Conservation (phyloP, 2,329 filamentous ascomycete genomes). For the Colletotrichum truncatum region DNA sequence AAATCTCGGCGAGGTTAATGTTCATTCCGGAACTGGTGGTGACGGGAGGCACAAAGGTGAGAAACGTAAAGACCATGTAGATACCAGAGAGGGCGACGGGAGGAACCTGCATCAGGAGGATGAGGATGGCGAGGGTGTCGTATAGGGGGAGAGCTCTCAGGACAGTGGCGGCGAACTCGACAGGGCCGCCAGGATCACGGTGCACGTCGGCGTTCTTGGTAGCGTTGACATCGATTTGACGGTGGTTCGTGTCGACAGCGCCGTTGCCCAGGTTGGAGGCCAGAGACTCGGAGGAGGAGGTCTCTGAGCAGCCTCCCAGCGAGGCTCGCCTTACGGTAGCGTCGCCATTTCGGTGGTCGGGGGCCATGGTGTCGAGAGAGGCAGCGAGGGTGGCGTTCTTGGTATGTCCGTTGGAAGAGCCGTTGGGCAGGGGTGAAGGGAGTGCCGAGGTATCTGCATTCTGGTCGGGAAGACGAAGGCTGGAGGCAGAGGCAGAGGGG, state of each 20-base stretch:
- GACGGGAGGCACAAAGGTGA: conserved; percentile 90
- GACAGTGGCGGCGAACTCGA: conserved; percentile 85
- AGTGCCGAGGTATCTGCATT: conserved; percentile 37
- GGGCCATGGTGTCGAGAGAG: conserved; percentile 45
- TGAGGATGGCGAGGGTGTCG: conserved; percentile 96
- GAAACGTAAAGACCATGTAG: conserved; percentile 89
- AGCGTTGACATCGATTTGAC: conserved; percentile 76
- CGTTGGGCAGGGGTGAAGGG: conserved; percentile 34
- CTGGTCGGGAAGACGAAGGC: conserved; percentile 36
- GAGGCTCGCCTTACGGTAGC: conserved; percentile 56
- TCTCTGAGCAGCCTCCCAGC: conserved; percentile 64
- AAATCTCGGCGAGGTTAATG: conserved; percentile 88
- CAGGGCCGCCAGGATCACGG: conserved; percentile 75
- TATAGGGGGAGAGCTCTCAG: conserved; percentile 89
- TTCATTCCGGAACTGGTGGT: conserved; percentile 82
- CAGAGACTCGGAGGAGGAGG: conserved; percentile 62
- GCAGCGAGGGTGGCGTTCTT: conserved; percentile 25
- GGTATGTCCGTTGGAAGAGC: conserved; percentile 39
- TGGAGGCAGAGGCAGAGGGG: conserved; percentile 37
- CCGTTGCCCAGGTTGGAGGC: conserved; percentile 43
- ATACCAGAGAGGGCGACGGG: conserved; percentile 88
- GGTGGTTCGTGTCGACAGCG: conserved; percentile 60
- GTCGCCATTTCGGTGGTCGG: conserved; percentile 51
- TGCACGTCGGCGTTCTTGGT: conserved; percentile 75
- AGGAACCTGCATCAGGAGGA: conserved; percentile 92